Evolutionary conservation across 2,329 filamentous ascomycete species (phyloP), one percentile per base, ranked within the genome.

Genomic region (Huntiella savannae): DNA sequence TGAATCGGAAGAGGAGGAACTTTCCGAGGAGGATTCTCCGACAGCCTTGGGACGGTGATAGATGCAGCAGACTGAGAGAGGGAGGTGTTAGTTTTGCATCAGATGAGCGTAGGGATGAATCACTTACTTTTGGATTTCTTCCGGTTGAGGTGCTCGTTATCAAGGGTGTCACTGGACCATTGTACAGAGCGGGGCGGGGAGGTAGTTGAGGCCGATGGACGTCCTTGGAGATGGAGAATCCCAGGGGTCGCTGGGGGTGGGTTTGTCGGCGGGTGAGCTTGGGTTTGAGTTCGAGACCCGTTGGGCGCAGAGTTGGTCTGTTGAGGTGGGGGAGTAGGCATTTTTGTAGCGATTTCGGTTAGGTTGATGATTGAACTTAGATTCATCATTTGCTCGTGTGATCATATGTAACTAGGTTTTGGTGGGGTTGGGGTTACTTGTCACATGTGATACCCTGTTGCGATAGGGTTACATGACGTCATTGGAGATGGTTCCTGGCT

Each of bases 91-190:
- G 33, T 10, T 15, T 15, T 7, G 6, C 8, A 33, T 10, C 12
- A n/a, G 11, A 22, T 17, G 16, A 19, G 33, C 10, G n/a, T 5
- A 17, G 16, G 8, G 22, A 22, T 13, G 49, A 8, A 35, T 3
- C 13, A 55, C 61, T 33, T 61, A 88, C 85, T 83, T 75, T 98
- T 98, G 13, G 84, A 93, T 53, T 77, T 88, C 66, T 96, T 98
- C 62, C 83, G 82, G 5, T 86, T 86, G 60, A 96, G 71, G 3
- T 85, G 85, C 62, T 98, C 91, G 57, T 98, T 98, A 63, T 98
- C 87, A 2, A 98, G 70, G 5, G 95, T 87, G 56, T 84, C 81
- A 57, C 91, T 83, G 5, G 85, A 85, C 91, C 91, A 98, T 60
- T 82, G 79, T 47, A 98, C 91, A 42, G 75, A 76, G 45, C 79